phyloP scores from a whole-genome alignment of 768 basidiomycete species.

The Termitomyces sp. region DNA sequence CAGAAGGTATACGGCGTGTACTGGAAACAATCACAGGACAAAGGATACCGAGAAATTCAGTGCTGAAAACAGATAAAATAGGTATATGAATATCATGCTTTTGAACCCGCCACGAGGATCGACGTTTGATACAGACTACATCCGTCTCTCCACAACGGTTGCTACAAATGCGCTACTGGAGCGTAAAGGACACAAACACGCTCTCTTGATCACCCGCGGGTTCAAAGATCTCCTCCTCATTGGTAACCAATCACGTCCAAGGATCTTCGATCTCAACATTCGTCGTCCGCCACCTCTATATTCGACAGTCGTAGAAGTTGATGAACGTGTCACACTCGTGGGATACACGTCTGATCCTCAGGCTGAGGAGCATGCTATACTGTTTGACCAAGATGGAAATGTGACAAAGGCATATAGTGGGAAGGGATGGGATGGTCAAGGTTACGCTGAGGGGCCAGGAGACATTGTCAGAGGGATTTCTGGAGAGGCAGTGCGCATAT shows the following conservation, averaged over 20 bases:
- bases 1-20: slow-evolving; percentile 86
- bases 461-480: slow-evolving; percentile 78
- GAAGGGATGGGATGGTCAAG: slow-evolving; percentile 67
- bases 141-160: slow-evolving; percentile 89
- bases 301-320: slow-evolving; percentile 65
- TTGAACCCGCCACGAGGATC: not conserved
- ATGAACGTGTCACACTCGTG: slow-evolving; percentile 92
- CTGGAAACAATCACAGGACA: slow-evolving; percentile 73
- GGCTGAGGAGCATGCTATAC: slow-evolving; percentile 67
- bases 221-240: slow-evolving; percentile 91
- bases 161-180: slow-evolving; percentile 96
- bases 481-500: slow-evolving; percentile 84
- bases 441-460: slow-evolving; percentile 73
- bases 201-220: slow-evolving; percentile 85
- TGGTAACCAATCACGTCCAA: slow-evolving; percentile 91
- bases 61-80: slow-evolving; percentile 75
- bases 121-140: slow-evolving; percentile 59
- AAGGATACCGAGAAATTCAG: slow-evolving; percentile 58
- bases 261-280: slow-evolving; percentile 94
- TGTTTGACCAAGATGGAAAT: slow-evolving; percentile 71
- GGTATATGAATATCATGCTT: slow-evolving; percentile 34
- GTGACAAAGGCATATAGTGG: slow-evolving; percentile 68
- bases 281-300: slow-evolving; percentile 74
- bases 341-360: slow-evolving; percentile 90
- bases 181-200: slow-evolving; percentile 89